Base-by-base conservation (phyloP, 805 yeast species). In the Wickerhamiella spandovensis region DNA sequence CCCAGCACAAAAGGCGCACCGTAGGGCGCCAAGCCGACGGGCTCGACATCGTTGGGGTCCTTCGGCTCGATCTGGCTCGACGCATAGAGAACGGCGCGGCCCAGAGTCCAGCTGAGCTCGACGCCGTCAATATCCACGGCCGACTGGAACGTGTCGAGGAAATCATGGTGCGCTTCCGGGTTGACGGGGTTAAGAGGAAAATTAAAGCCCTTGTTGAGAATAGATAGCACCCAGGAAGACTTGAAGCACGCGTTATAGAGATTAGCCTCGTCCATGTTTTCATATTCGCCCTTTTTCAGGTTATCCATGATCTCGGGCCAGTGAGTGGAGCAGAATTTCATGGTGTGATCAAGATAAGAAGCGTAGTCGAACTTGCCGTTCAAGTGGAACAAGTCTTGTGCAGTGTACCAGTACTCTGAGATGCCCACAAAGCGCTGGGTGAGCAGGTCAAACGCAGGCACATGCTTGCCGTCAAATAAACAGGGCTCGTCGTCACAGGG, bases 351-450 rank as follows among this genome's bases (percentile, higher is more conserved):
- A 61, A 79, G 82, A 60, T 84, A 87, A 39, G 73, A 69, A 37
- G 75, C 72, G 61, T 80, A 90, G 60, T 85, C 85, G 64, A 89
- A 89, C 50, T 80, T 86, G 13, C 97, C 97, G 2, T 95, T 90
- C 69, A 87, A 74, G 39, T 82, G 78, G 64, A 89, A 89, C 3
- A 90, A 77, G 61, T 90, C 97, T 60, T 88, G 84, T 2, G 96
- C 89, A 0, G 97, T 87, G 63, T 92, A 90, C 97, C 97, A 92
- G 68, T 87, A 92, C 66, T 92, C 98, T 7, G 95, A 85, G 21
- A 90, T 82, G 0, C 98, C 98, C 25, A 92, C 83, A 66, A 92
- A 89, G 59, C 79, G 83, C 59, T 87, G 95, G 46, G 73, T 73
- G 13, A 74, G 73, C 61, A 86, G 87, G 67, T 89, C 87, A 53